These are phyloP conservation scores for Exophiala spinifera DNA, from an alignment of 2,329 filamentous ascomycete genomes.

Conservation along the genomic window DNA sequence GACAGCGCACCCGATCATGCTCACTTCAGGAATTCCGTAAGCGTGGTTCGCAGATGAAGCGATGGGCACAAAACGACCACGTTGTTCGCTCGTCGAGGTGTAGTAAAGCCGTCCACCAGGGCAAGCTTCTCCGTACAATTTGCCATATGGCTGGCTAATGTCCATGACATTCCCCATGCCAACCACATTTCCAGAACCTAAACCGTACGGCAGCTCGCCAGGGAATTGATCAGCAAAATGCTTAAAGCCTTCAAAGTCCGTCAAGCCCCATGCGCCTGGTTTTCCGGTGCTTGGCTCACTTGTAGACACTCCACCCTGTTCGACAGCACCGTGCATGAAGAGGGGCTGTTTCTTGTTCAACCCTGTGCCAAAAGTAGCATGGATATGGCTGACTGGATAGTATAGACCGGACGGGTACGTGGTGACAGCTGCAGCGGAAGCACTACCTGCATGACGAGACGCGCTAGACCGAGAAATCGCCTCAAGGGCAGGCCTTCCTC, in stretches of 20 bases:
- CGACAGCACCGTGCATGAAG: slow-evolving; percentile 79
- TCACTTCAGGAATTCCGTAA: slow-evolving; percentile 73
- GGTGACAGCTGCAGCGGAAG: slow-evolving; percentile 64
- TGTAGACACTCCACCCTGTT: slow-evolving; percentile 71
- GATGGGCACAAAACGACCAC: slow-evolving; percentile 69
- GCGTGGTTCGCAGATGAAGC: slow-evolving; percentile 56
- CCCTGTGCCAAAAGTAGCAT: slow-evolving; percentile 70
- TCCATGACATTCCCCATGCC: slow-evolving; percentile 85
- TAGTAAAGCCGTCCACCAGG: slow-evolving; percentile 80
- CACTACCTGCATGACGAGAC: slow-evolving; percentile 53
- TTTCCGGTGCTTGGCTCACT: slow-evolving; percentile 75
- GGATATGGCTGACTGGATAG: slow-evolving; percentile 73
- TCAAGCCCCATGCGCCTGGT: slow-evolving; percentile 78
- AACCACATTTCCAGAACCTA: slow-evolving; percentile 71
- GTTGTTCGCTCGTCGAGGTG: slow-evolving; percentile 68
- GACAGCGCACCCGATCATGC: slow-evolving; percentile 66
- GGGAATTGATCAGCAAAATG: slow-evolving; percentile 77
- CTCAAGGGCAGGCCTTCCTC: slow-evolving; percentile 70
- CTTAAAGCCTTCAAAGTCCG: slow-evolving; percentile 69
- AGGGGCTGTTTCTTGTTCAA: slow-evolving; percentile 67
- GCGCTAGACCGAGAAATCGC: slow-evolving; percentile 52
- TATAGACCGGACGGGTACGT: slow-evolving; percentile 84
- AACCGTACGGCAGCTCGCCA: slow-evolving; percentile 70
- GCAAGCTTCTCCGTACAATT: slow-evolving; percentile 80
- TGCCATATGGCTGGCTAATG: slow-evolving; percentile 78